phyloP scores from a whole-genome alignment of 2,329 filamentous ascomycete genomes.

The Penicillium brevicompactum region DNA sequence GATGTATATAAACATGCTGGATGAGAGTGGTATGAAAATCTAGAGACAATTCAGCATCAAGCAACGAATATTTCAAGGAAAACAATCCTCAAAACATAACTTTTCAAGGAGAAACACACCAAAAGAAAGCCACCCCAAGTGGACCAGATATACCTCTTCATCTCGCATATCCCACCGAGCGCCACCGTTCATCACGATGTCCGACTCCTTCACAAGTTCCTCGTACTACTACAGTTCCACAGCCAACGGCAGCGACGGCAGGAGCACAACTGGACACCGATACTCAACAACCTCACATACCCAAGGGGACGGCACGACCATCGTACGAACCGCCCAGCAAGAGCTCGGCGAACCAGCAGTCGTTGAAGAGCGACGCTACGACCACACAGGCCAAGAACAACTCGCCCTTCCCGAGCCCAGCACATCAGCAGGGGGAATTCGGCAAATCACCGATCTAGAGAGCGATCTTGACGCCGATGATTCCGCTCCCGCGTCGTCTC shows the following conservation, averaged over 20 bases:
- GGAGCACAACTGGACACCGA: conserved; percentile 33
- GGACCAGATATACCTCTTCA: conserved; percentile 8
- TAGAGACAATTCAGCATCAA: background rate
- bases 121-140: background rate
- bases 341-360: conserved; percentile 37
- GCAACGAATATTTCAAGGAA: background rate
- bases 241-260: conserved; percentile 28
- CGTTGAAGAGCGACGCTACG: conserved; percentile 38
- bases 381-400: conserved; percentile 35
- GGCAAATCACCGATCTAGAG: conserved; percentile 33
- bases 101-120: background rate
- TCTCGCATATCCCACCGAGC: conserved; percentile 9
- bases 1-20: conserved; percentile 4
- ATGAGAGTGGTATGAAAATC: background rate
- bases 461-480: conserved; percentile 18
- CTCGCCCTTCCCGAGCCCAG: conserved; percentile 13
- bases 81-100: background rate
- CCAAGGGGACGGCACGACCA: conserved; percentile 33
- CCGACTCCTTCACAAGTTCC: conserved; percentile 33
- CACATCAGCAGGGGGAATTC: conserved; percentile 24
- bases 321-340: conserved; percentile 37
- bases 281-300: conserved; percentile 37
- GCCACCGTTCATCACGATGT: conserved; percentile 18
- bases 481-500: background rate
- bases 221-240: conserved; percentile 38